Evolutionary conservation across 306 rosid species (phyloP).

Genomic region (Lotus japonicus): DNA sequence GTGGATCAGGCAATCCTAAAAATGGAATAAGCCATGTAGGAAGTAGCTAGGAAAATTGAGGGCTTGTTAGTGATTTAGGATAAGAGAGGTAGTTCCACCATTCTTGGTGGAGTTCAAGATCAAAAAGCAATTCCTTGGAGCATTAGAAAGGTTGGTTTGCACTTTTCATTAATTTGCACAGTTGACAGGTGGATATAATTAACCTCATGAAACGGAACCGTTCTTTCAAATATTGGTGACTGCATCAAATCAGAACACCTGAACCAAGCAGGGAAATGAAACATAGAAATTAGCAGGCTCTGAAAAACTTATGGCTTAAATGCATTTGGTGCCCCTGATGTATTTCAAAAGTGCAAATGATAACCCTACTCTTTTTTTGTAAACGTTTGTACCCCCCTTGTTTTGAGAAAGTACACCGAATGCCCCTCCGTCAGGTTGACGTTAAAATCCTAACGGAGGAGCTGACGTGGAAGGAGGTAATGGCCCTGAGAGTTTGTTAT

Average conservation of each 20-base stretch:
- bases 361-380: too few relatives aligned
- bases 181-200: constrained; percentile 48
- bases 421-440: too few relatives aligned
- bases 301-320: too few relatives aligned
- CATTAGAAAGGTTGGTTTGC: constrained; percentile 46
- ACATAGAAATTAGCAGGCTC: too few relatives aligned
- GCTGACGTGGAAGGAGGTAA: too few relatives aligned
- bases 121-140: constrained; percentile 26
- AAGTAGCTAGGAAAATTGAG: constrained; percentile 5
- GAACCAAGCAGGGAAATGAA: constrained; percentile 24
- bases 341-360: too few relatives aligned
- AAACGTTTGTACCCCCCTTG: too few relatives aligned
- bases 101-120: constrained; percentile 23
- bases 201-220: constrained; percentile 41
- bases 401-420: too few relatives aligned
- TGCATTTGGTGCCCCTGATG: too few relatives aligned
- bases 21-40: not conserved
- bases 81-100: constrained; percentile 44
- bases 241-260: constrained; percentile 27
- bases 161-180: constrained; percentile 37
- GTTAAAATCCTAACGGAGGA: too few relatives aligned
- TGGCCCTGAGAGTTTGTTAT: too few relatives aligned
- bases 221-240: constrained; percentile 31
- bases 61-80: not conserved
- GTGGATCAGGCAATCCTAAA: not conserved